Conservation (phyloP, 345 rosid species). For the Syzygium aromaticum region DNA sequence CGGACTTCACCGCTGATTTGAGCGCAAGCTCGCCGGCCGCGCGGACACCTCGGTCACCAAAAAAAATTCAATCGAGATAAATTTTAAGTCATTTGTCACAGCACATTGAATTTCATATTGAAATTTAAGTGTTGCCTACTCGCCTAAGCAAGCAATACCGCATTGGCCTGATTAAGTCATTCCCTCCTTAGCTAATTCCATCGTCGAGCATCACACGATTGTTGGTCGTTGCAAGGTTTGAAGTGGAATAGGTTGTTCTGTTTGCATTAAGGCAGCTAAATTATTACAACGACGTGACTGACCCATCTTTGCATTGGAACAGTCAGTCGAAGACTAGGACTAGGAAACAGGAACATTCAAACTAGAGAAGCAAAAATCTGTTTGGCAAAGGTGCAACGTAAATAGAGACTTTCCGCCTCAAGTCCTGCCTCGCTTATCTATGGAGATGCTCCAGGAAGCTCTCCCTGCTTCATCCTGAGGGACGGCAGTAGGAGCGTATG, state of each 20-base stretch:
- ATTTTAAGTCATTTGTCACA: neutral
- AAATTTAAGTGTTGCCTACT: neutral
- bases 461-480: neutral
- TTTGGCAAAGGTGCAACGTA: neutral
- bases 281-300: neutral
- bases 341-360: neutral
- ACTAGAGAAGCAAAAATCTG: neutral
- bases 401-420: neutral
- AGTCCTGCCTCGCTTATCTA: neutral
- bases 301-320: neutral
- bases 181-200: too few relatives aligned
- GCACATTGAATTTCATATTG: neutral
- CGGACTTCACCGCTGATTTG: too few relatives aligned
- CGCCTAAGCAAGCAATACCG: too few relatives aligned
- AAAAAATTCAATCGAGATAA: neutral
- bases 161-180: too few relatives aligned
- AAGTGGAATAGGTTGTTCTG: too few relatives aligned
- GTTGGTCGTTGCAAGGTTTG: too few relatives aligned
- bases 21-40: too few relatives aligned
- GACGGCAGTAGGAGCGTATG: neutral
- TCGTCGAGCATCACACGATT: too few relatives aligned
- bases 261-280: neutral
- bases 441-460: neutral
- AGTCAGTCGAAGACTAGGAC: neutral
- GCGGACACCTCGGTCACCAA: too few relatives aligned